Evolutionary conservation across 345 rosid genomes (phyloP).

Genomic region (Ceriops decandra): DNA sequence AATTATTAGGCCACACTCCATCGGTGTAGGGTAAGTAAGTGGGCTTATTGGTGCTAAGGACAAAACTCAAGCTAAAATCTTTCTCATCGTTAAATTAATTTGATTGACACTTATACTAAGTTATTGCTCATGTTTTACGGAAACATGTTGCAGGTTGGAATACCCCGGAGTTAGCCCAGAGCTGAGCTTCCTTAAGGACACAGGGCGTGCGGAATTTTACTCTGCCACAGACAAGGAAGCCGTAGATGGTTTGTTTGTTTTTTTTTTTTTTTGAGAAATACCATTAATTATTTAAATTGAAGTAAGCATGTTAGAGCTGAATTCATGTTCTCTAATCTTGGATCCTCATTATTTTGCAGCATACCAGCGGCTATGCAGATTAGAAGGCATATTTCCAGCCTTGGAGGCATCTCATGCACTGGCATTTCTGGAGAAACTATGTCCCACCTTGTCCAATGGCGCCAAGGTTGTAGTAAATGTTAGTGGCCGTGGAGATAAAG

Average conservation of each 20-base stretch:
- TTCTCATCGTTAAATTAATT: neutral
- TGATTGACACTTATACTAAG: neutral
- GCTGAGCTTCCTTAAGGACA: conserved; percentile 64
- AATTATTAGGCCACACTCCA: conserved; percentile 49
- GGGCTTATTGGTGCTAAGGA: too few relatives aligned
- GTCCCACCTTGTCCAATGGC: conserved; percentile 49
- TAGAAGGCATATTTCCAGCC: conserved; percentile 82
- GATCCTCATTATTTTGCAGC: conserved; percentile 32
- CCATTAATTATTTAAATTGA: neutral
- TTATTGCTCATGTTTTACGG: too few relatives aligned
- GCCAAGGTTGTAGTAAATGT: conserved; percentile 61
- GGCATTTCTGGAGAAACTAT: conserved; percentile 65
- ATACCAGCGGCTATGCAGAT: conserved; percentile 40
- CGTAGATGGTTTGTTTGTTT: conserved; percentile 43
- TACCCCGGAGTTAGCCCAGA: conserved; percentile 88
- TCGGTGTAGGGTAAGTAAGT: conserved; percentile 59
- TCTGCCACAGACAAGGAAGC: conserved; percentile 74
- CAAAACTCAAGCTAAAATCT: neutral
- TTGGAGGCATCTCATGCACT: conserved; percentile 77
- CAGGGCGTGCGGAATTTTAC: conserved; percentile 60
- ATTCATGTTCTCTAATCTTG: too few relatives aligned
- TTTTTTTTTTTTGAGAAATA: conserved; percentile 11
- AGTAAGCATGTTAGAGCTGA: neutral
- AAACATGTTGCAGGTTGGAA: conserved; percentile 43
- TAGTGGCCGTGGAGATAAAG: conserved; percentile 82